Evolutionary conservation across 805 yeast species (phyloP).

Genomic region (Kregervanrija pseudodelftensis): DNA sequence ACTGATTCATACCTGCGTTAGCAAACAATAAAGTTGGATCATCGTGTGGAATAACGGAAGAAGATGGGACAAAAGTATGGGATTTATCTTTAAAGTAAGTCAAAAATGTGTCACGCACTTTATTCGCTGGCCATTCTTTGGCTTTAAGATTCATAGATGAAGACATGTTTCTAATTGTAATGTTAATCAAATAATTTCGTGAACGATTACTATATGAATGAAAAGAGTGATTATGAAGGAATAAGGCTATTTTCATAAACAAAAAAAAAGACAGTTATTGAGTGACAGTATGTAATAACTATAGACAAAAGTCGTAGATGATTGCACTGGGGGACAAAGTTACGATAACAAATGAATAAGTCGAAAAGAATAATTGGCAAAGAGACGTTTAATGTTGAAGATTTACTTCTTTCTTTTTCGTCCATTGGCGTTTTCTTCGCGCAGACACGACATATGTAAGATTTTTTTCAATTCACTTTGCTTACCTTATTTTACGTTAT

Average conservation of each 20-base stretch:
- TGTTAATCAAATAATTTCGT: neutral
- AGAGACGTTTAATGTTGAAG: too few relatives aligned
- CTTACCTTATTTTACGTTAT: too few relatives aligned
- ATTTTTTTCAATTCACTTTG: too few relatives aligned
- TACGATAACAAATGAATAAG: neutral
- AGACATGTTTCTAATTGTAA: constrained; percentile 6
- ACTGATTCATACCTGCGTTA: constrained; percentile 99
- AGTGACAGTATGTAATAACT: neutral
- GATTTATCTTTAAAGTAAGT: constrained; percentile 62
- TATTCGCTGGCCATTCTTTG: constrained; percentile 41
- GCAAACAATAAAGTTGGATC: constrained; percentile 96
- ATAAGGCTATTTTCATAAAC: neutral
- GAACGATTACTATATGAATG: neutral
- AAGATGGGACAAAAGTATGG: constrained; percentile 84
- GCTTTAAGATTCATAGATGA: constrained; percentile 7
- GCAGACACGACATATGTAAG: too few relatives aligned
- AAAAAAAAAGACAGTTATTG: neutral
- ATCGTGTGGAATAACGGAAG: constrained; percentile 95
- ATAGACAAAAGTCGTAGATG: neutral
- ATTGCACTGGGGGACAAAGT: neutral
- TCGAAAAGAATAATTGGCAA: too few relatives aligned
- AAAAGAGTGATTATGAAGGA: neutral
- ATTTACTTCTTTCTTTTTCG: too few relatives aligned
- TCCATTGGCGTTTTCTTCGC: too few relatives aligned
- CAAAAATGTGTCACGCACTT: constrained; percentile 72